Evolutionary conservation across 148 eudicot species (phyloP).

Genomic region (Spergularia marina): DNA sequence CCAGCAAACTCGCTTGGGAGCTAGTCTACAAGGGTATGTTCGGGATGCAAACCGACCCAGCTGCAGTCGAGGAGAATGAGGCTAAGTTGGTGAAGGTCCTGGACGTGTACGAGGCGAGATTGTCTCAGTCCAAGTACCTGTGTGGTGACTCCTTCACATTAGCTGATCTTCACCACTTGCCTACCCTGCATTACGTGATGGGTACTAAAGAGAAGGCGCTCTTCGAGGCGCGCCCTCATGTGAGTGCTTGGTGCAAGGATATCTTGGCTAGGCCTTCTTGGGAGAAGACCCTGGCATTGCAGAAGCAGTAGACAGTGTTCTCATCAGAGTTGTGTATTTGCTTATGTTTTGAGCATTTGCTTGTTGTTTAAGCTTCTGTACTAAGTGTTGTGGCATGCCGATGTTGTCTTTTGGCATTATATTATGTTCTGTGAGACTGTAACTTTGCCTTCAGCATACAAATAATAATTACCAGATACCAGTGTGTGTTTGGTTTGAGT

Average conservation of each 20-base stretch:
- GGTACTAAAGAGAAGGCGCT: conserved; percentile 32
- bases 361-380: too few relatives aligned
- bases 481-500: too few relatives aligned
- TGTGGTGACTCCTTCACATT: conserved; percentile 54
- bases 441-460: too few relatives aligned
- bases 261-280: conserved; percentile 71
- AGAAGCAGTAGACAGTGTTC: neutral
- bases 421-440: too few relatives aligned
- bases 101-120: conserved; percentile 63
- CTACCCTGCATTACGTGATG: conserved; percentile 34
- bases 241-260: conserved; percentile 53
- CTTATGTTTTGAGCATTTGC: too few relatives aligned
- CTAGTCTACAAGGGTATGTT: conserved; percentile 30
- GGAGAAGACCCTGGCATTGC: conserved; percentile 40
- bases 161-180: conserved; percentile 71
- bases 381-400: too few relatives aligned
- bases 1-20: conserved; percentile 45
- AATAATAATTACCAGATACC: too few relatives aligned
- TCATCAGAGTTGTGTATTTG: too few relatives aligned
- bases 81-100: conserved; percentile 46
- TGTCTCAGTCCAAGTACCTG: conserved; percentile 56
- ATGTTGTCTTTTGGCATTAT: too few relatives aligned
- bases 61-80: conserved; percentile 38
- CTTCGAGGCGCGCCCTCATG: conserved; percentile 48
- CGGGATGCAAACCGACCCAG: conserved; percentile 37